Percentiles rank a stretch among this genome's conserved stretches.
phyloP scores from a whole-genome alignment of 805 yeast genomes.

The Myxozyma vanderwaltii region DNA sequence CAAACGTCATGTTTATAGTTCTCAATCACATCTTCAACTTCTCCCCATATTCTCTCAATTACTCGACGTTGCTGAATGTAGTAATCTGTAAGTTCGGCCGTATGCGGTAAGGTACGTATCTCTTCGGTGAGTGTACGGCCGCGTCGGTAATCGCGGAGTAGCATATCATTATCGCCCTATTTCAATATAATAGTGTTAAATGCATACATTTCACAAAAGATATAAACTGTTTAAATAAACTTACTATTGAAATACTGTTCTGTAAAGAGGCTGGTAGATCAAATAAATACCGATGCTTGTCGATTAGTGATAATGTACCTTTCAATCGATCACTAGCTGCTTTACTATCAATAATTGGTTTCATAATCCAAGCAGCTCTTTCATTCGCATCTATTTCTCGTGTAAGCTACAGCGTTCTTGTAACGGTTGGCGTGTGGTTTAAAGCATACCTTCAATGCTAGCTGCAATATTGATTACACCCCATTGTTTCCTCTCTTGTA shows the following conservation, averaged over 20 bases:
- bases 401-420: neutral
- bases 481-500: constrained; percentile 39
- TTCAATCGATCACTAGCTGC: constrained; percentile 53
- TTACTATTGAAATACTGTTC: constrained; percentile 47
- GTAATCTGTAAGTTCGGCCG: constrained; percentile 33
- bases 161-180: constrained; percentile 54
- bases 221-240: neutral
- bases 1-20: constrained; percentile 58
- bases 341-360: constrained; percentile 60
- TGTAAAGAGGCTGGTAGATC: constrained; percentile 58
- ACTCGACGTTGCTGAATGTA: constrained; percentile 44
- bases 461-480: constrained; percentile 44
- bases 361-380: constrained; percentile 55
- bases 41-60: constrained; percentile 57
- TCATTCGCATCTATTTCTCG: constrained; percentile 48
- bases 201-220: no score
- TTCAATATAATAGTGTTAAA: no score
- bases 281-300: constrained; percentile 55
- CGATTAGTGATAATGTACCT: constrained; percentile 54
- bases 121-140: constrained; percentile 47
- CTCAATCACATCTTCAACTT: constrained; percentile 57
- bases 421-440: neutral
- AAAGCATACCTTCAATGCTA: constrained; percentile 43
- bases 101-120: constrained; percentile 31
- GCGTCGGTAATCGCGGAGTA: constrained; percentile 58